These are phyloP conservation scores for Trypanosoma theileri DNA, from an alignment of 208 protist species.

Conservation along the genomic window DNA sequence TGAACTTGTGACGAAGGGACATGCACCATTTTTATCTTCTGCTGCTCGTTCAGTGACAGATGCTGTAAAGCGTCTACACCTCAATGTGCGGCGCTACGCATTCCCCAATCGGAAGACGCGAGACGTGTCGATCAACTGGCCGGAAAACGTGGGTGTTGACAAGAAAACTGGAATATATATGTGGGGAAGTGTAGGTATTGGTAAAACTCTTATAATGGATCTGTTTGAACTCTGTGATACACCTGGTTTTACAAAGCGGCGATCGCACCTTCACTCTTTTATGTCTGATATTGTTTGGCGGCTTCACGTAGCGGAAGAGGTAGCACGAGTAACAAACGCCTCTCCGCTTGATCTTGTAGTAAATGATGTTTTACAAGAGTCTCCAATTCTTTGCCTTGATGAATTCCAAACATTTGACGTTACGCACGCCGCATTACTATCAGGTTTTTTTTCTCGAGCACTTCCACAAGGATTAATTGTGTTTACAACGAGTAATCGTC, in stretches of 20 bases:
- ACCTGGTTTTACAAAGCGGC: slow-evolving; percentile 67
- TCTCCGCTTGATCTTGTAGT: slow-evolving; percentile 78
- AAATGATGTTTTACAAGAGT: slow-evolving; percentile 62
- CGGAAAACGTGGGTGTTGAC: slow-evolving; percentile 56
- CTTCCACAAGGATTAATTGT: slow-evolving; percentile 74
- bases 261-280: slow-evolving; percentile 93
- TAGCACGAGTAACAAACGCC: slow-evolving; percentile 25
- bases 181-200: slow-evolving; percentile 93
- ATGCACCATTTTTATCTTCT: background rate
- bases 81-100: background rate
- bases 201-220: slow-evolving; percentile 94
- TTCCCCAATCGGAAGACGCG: slow-evolving; percentile 29
- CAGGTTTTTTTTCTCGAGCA: slow-evolving; percentile 74
- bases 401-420: slow-evolving; percentile 93
- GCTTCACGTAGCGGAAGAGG: slow-evolving; percentile 51
- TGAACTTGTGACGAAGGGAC: background rate
- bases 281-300: slow-evolving; percentile 86
- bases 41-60: background rate
- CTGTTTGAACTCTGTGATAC: slow-evolving; percentile 86
- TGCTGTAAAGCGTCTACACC: background rate
- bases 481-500: slow-evolving; percentile 86
- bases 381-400: slow-evolving; percentile 90
- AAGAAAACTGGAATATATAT: slow-evolving; percentile 89
- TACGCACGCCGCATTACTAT: slow-evolving; percentile 77
- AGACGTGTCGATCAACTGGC: slow-evolving; percentile 37